phyloP scores from a whole-genome alignment of 257 asterid species.

The Solanum etuberosum region DNA sequence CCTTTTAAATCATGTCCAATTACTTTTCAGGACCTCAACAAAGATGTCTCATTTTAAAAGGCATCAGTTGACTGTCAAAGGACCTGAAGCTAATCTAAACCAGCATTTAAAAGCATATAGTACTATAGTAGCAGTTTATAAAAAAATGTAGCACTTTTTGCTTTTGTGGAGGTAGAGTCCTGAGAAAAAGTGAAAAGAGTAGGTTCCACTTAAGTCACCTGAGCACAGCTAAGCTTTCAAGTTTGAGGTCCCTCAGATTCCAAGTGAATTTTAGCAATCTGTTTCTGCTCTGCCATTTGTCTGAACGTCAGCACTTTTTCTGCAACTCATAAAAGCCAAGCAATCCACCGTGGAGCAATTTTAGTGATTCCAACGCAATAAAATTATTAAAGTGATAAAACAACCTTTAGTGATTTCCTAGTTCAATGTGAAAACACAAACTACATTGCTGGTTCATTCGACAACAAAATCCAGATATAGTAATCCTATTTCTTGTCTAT shows the following conservation, averaged over 20 bases:
- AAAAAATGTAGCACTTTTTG: background rate
- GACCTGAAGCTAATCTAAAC: background rate
- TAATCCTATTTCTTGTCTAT: background rate
- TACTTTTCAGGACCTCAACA: background rate
- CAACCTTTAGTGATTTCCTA: background rate
- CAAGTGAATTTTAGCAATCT: background rate
- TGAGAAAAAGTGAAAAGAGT: background rate
- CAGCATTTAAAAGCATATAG: background rate
- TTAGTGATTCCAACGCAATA: background rate
- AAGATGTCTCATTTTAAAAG: background rate
- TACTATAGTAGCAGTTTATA: background rate
- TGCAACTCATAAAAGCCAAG: background rate
- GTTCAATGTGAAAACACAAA: background rate
- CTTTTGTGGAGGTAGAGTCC: background rate
- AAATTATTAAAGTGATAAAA: background rate
- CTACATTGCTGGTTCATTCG: background rate
- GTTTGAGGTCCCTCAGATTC: background rate
- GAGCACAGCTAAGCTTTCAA: background rate
- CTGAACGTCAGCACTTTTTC: background rate
- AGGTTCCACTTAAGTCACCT: background rate
- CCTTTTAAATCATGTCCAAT: background rate
- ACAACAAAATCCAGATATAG: background rate
- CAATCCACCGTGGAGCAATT: background rate
- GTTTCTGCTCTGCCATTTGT: background rate
- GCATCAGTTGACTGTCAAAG: background rate